Evolutionary conservation across 495 filamentous ascomycete genomes (phyloP), one percentile per base, ranked within the genome.

Genomic region (Penicillium lividum): DNA sequence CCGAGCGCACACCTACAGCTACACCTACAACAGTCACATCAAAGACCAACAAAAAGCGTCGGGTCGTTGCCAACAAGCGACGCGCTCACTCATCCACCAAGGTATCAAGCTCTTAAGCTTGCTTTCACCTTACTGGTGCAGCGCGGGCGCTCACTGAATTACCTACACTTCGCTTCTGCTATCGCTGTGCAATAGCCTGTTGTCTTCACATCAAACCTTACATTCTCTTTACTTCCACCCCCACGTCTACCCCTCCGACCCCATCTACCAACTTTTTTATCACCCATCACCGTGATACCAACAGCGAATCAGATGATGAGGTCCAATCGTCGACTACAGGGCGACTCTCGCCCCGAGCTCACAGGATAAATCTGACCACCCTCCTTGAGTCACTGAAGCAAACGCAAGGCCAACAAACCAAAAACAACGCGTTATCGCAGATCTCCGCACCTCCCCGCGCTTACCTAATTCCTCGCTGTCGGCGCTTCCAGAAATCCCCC

Each of bases 11-110:
- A 13, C 30, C 43, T 33, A 33, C 31, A 33, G 31, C 31, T 33
- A 33, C 31, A 40, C 4, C 11, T 16, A 16, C 38, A 40, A 0
- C 38, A 40, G 36, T 30, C n/a, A 69, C 59, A 51, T 55, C 65
- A 40, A 79, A 77, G 67, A 70, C 62, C 62, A 74, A 69, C 42
- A 55, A 46, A 68, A 78, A 77, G 65, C 76, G 74, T 58, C 72
- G 70, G 43, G 64, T 65, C 9, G 59, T 69, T 7, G 62, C 62
- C 1, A 63, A 58, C 51, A 73, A 75, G 51, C 69, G 73, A 49
- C 73, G 73, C 50, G 65, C 72, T n/a, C 68, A 73, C 31, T 77
- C 73, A 22, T 64, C 67, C 28, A 59, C 64, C 55, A 69, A 65
- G 34, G 59, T 69, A 42, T 18, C 34, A 1, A 40, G 18, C 42